Percentiles rank a stretch among this genome's conserved stretches.
phyloP scores from a whole-genome alignment of 2,329 filamentous ascomycete species.

The Alternaria infectoria region DNA sequence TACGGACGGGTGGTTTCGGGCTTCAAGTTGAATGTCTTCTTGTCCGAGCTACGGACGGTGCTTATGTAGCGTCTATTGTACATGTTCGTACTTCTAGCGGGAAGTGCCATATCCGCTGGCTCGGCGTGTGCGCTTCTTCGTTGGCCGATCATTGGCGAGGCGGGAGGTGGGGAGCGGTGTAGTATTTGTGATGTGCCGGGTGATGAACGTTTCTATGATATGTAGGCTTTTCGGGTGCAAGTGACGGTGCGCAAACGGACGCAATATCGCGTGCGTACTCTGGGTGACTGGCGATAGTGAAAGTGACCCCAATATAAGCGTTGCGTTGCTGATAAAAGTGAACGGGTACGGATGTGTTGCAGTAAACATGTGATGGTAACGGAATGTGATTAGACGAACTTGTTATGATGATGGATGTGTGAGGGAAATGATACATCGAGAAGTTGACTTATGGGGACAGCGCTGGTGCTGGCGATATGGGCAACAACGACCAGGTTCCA shows the following conservation, averaged over 20 bases:
- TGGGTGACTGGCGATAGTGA: background rate
- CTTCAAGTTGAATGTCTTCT: background rate
- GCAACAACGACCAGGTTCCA: background rate
- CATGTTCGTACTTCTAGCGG: background rate
- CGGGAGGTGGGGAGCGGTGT: background rate
- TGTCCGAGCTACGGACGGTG: background rate
- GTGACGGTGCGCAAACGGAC: slow-evolving; percentile 6
- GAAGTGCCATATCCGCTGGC: slow-evolving; percentile 16
- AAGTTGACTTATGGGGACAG: background rate
- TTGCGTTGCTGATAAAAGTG: background rate
- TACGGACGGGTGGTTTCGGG: background rate
- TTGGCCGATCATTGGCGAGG: background rate
- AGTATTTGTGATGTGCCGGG: background rate
- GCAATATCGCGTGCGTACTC: background rate
- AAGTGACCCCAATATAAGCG: background rate
- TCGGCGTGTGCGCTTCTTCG: background rate
- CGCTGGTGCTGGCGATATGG: background rate
- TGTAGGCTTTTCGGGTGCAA: background rate
- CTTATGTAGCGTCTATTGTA: background rate
- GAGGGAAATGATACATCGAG: background rate
- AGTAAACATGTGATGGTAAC: background rate
- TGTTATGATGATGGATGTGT: background rate
- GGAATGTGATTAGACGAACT: background rate
- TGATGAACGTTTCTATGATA: background rate
- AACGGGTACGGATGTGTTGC: background rate